A percentile compares a stretch with the other conserved stretches of the same genome.
These are phyloP conservation scores for Aspergillus thermomutatus DNA, from an alignment of 2,329 filamentous ascomycete species.

Conservation along the genomic window DNA sequence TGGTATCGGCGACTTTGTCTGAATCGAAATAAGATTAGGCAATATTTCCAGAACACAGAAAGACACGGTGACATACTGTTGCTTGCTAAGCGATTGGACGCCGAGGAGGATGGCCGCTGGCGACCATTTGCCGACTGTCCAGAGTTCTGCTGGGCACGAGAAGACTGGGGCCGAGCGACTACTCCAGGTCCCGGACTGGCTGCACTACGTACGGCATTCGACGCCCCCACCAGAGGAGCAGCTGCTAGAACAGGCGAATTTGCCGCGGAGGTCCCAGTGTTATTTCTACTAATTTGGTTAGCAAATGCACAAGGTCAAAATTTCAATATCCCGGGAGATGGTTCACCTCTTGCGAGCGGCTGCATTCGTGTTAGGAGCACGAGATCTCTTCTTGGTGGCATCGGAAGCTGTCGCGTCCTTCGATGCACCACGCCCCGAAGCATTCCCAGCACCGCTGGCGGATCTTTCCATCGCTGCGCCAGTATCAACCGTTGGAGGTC, in stretches of 20 bases:
- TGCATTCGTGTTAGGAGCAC: conserved; percentile 67
- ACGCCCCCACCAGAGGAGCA: conserved; percentile 69
- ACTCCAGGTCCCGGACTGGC: conserved; percentile 59
- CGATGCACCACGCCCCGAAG: conserved; percentile 33
- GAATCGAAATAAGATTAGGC: conserved; percentile 18
- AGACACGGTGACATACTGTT: conserved; percentile 42
- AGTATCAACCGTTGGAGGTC: conserved; percentile 43
- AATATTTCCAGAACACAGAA: conserved; percentile 13
- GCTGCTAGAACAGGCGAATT: conserved; percentile 70
- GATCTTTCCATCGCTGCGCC: conserved; percentile 39
- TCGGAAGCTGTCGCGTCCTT: conserved; percentile 68
- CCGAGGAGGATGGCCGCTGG: conserved; percentile 59
- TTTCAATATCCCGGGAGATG: conserved; percentile 1
- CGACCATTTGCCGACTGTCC: conserved; percentile 56
- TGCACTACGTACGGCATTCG: conserved; percentile 57
- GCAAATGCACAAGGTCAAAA: not conserved
- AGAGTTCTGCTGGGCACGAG: conserved; percentile 73
- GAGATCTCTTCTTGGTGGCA: conserved; percentile 64
- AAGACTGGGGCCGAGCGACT: conserved; percentile 61
- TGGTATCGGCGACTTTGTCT: conserved; percentile 48
- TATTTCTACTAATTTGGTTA: conserved; percentile 33
- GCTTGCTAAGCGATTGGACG: conserved; percentile 59
- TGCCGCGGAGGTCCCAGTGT: conserved; percentile 48
- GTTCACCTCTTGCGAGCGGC: conserved; percentile 70
- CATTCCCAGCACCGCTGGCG: conserved; percentile 33